Evolutionary conservation across 2,329 filamentous ascomycete genomes (phyloP).

Genomic region (Sordariomycetes sp.): DNA sequence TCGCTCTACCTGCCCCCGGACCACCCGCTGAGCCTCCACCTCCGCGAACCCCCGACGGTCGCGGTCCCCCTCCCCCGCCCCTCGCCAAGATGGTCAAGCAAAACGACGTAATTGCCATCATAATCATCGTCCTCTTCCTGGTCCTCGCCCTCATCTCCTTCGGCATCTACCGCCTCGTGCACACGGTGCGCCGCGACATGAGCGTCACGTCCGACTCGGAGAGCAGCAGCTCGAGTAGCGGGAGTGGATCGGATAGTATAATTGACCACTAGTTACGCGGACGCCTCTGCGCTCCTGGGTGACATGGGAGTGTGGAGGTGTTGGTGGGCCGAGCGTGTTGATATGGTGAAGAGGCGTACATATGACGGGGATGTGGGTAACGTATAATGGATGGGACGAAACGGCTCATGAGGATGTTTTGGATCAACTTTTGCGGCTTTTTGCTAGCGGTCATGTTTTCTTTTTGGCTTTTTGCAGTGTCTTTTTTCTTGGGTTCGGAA

Average conservation of each 20-base stretch:
- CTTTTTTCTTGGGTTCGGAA: background rate
- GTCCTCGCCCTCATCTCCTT: conserved; percentile 47
- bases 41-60: background rate
- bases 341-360: background rate
- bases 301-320: background rate
- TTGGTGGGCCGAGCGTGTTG: background rate
- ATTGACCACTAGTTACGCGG: background rate
- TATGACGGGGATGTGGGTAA: background rate
- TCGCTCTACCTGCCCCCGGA: background rate
- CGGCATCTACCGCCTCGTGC: conserved; percentile 49
- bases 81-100: conserved; percentile 38
- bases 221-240: background rate
- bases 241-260: conserved; percentile 6
- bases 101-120: conserved; percentile 57
- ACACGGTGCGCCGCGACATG: conserved; percentile 9
- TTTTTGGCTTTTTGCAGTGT: background rate
- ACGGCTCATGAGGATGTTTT: background rate
- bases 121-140: conserved; percentile 53
- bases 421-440: background rate
- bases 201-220: conserved; percentile 1
- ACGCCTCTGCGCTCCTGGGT: background rate
- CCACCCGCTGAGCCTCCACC: background rate
- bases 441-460: background rate
- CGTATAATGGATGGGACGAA: background rate
- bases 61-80: conserved; percentile 1